These are phyloP conservation scores for Azolla pinnata DNA, from an alignment of 75 land plant species.

Conservation along the genomic window DNA sequence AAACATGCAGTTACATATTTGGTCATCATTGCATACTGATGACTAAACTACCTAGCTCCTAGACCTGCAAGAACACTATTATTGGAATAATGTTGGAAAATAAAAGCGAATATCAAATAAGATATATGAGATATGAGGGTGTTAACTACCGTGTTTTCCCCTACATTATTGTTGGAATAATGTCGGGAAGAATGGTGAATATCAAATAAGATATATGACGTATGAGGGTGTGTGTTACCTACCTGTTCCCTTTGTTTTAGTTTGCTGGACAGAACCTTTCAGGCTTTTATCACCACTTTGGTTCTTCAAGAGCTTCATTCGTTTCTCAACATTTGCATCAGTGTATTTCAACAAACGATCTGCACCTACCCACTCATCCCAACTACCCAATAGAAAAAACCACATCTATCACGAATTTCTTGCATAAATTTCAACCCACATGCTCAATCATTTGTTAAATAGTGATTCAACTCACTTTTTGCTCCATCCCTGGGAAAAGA, in stretches of 20 bases:
- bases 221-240: too few species aligned
- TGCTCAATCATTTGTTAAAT: not conserved
- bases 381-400: slow-evolving; percentile 34
- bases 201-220: too few species aligned
- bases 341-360: slow-evolving; percentile 71
- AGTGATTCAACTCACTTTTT: slow-evolving; percentile 6
- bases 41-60: too few species aligned
- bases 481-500: slow-evolving; percentile 8
- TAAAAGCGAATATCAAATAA: too few species aligned
- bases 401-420: not conserved
- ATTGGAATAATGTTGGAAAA: too few species aligned
- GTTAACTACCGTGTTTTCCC: too few species aligned
- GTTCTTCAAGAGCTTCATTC: slow-evolving; percentile 51
- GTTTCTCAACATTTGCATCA: slow-evolving; percentile 66
- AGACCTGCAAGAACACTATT: too few species aligned
- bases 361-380: slow-evolving; percentile 95
- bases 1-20: too few species aligned
- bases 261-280: slow-evolving; percentile 59
- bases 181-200: too few species aligned
- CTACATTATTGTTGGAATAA: too few species aligned
- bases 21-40: too few species aligned
- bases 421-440: not conserved
- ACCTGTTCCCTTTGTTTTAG: slow-evolving; percentile 42
- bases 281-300: slow-evolving; percentile 53
- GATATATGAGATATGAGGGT: too few species aligned